These are phyloP conservation scores for Russula dissimulans DNA, from an alignment of 768 basidiomycete genomes.

Conservation along the genomic window DNA sequence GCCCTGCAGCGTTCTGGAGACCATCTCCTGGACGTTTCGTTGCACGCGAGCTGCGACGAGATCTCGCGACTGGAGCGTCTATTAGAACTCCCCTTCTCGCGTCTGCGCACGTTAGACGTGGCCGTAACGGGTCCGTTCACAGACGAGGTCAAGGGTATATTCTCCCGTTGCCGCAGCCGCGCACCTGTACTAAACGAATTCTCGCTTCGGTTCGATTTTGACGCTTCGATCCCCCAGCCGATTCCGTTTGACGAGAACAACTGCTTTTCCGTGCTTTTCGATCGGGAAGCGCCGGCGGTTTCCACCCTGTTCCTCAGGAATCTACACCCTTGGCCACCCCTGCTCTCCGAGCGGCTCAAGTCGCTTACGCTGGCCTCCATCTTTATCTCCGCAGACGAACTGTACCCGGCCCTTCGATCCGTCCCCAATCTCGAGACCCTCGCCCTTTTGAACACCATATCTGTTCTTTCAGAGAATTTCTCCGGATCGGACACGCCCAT, in stretches of 20 bases:
- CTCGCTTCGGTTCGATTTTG: slow-evolving; percentile 16
- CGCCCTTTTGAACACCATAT: slow-evolving; percentile 12
- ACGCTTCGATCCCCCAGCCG: slow-evolving; percentile 10
- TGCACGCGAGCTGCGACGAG: slow-evolving; percentile 11
- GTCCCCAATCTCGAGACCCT: slow-evolving; percentile 11
- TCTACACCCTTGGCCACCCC: slow-evolving; percentile 11
- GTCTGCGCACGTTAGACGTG: slow-evolving; percentile 2
- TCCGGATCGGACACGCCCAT: slow-evolving; percentile 5
- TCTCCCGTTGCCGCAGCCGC: slow-evolving; percentile 13
- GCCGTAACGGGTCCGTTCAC: slow-evolving; percentile 2
- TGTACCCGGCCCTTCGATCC: slow-evolving; percentile 13
- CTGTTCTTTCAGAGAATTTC: slow-evolving; percentile 9
- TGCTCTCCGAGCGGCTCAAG: slow-evolving; percentile 13
- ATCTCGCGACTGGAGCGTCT: not conserved
- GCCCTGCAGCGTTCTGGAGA: slow-evolving; percentile 3
- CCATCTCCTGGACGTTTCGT: not conserved
- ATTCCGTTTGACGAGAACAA: slow-evolving; percentile 8
- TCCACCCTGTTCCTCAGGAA: slow-evolving; percentile 11
- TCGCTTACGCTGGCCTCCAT: slow-evolving; percentile 8
- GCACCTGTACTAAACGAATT: slow-evolving; percentile 15
- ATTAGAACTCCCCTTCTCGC: slow-evolving; percentile 4
- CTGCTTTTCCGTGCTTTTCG: slow-evolving; percentile 12
- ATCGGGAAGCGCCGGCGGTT: slow-evolving; percentile 1
- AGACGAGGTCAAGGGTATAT: slow-evolving; percentile 16
- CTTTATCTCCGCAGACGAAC: slow-evolving; percentile 13